These are phyloP conservation scores for Balansia obtecta DNA, from an alignment of 2,329 filamentous ascomycete genomes.

Conservation along the genomic window DNA sequence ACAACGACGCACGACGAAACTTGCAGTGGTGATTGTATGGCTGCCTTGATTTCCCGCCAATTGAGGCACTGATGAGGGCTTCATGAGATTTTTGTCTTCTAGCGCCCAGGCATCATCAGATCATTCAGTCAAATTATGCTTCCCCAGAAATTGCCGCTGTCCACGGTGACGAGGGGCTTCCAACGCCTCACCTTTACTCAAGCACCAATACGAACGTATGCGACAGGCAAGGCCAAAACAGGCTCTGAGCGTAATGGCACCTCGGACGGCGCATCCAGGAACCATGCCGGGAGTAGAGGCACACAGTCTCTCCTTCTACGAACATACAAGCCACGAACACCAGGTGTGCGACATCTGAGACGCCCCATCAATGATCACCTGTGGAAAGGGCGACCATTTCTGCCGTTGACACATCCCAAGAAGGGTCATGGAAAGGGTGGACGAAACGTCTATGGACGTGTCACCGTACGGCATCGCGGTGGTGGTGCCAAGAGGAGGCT, in stretches of 20 bases:
- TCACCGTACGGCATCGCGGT: slow-evolving; percentile 85
- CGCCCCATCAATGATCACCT: slow-evolving; percentile 92
- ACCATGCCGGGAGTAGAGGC: slow-evolving; percentile 11
- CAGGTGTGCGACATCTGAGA: slow-evolving; percentile 81
- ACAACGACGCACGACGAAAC: neutral
- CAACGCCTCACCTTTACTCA: slow-evolving; percentile 17
- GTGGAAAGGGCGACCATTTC: slow-evolving; percentile 81
- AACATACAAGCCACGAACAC: slow-evolving; percentile 87
- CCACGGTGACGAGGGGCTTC: slow-evolving; percentile 16
- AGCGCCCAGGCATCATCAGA: neutral
- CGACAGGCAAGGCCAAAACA: slow-evolving; percentile 15
- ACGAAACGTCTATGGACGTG: slow-evolving; percentile 71
- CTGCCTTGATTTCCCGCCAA: neutral
- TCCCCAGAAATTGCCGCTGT: slow-evolving; percentile 17
- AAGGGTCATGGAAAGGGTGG: slow-evolving; percentile 89
- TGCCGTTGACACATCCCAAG: slow-evolving; percentile 78
- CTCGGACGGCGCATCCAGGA: slow-evolving; percentile 12
- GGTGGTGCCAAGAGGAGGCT: slow-evolving; percentile 89
- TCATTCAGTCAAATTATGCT: slow-evolving; percentile 18
- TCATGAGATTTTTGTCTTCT: too few relatives aligned
- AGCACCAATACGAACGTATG: slow-evolving; percentile 18
- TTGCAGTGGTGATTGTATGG: neutral
- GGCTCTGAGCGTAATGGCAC: slow-evolving; percentile 6
- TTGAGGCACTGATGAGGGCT: neutral
- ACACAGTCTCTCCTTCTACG: slow-evolving; percentile 43